These are phyloP conservation scores for Paecilomyces dactylethromorphus DNA, from an alignment of 2,329 filamentous ascomycete species.

Conservation along the genomic window DNA sequence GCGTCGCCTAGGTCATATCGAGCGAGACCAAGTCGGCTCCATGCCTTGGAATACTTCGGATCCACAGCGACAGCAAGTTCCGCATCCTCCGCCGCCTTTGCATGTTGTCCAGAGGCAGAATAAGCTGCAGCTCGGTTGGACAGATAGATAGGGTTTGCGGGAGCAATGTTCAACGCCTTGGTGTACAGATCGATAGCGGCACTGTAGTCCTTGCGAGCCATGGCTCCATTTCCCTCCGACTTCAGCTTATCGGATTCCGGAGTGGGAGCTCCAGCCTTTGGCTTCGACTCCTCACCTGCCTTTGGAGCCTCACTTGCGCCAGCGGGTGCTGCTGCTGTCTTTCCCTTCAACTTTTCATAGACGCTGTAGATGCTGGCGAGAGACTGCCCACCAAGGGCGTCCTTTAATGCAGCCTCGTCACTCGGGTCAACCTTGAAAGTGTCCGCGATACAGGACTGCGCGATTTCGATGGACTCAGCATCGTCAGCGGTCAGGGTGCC, in stretches of 20 bases:
- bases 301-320: constrained; percentile 35
- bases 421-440: constrained; percentile 90
- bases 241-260: constrained; percentile 84
- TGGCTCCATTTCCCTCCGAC: constrained; percentile 84
- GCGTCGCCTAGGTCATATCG: constrained; percentile 87
- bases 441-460: constrained; percentile 88
- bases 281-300: constrained; percentile 30
- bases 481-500: constrained; percentile 85
- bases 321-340: constrained; percentile 43
- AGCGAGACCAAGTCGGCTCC: constrained; percentile 87
- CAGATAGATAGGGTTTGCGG: constrained; percentile 89
- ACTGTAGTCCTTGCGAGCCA: constrained; percentile 87
- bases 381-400: constrained; percentile 78
- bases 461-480: constrained; percentile 88
- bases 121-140: constrained; percentile 95
- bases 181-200: constrained; percentile 81
- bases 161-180: constrained; percentile 71
- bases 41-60: constrained; percentile 93
- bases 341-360: constrained; percentile 87
- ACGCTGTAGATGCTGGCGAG: constrained; percentile 88
- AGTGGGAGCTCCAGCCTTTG: constrained; percentile 27
- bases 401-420: constrained; percentile 63
- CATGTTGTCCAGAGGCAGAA: constrained; percentile 76
- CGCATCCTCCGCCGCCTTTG: constrained; percentile 76
- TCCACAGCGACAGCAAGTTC: constrained; percentile 85